phyloP scores from a whole-genome alignment of 2,329 filamentous ascomycete genomes.

The Dothideomycetes sp. region DNA sequence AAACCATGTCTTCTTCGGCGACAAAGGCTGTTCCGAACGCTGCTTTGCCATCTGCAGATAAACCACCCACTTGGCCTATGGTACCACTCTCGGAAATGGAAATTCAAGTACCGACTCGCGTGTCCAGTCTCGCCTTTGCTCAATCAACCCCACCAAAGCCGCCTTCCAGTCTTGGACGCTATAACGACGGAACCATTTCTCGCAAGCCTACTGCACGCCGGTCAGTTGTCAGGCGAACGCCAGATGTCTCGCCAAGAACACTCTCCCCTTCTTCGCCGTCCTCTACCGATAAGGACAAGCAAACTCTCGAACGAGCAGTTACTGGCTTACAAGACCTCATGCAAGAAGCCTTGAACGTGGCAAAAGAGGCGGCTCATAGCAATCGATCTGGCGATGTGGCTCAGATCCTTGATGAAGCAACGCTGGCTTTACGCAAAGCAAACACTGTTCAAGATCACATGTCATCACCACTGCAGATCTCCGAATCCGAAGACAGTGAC shows the following conservation, averaged over 20 bases:
- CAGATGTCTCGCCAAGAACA: conserved; percentile 13
- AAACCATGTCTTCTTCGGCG: not conserved
- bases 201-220: conserved; percentile 4
- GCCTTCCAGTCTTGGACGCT: conserved; percentile 5
- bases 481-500: conserved; percentile 15
- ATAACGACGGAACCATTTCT: conserved; percentile 11
- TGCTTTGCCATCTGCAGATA: not conserved
- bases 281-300: conserved; percentile 7
- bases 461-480: conserved; percentile 13
- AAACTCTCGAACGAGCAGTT: conserved; percentile 24
- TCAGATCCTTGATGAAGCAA: conserved; percentile 32
- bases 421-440: conserved; percentile 27
- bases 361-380: conserved; percentile 26
- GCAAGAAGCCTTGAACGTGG: conserved; percentile 31
- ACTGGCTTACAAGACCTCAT: conserved; percentile 35
- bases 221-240: conserved; percentile 3
- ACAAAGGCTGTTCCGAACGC: not conserved
- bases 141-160: not conserved
- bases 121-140: conserved; percentile 2
- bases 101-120: conserved; percentile 2
- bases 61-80: conserved; percentile 10
- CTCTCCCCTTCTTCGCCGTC: conserved; percentile 15
- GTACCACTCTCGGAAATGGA: conserved; percentile 6
- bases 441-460: conserved; percentile 16
- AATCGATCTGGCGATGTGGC: conserved; percentile 30